Percentiles rank a stretch among this genome's conserved stretches.
Evolutionary conservation across 2,329 filamentous ascomycete genomes (phyloP).

Genomic region (Cercospora zeae-maydis): DNA sequence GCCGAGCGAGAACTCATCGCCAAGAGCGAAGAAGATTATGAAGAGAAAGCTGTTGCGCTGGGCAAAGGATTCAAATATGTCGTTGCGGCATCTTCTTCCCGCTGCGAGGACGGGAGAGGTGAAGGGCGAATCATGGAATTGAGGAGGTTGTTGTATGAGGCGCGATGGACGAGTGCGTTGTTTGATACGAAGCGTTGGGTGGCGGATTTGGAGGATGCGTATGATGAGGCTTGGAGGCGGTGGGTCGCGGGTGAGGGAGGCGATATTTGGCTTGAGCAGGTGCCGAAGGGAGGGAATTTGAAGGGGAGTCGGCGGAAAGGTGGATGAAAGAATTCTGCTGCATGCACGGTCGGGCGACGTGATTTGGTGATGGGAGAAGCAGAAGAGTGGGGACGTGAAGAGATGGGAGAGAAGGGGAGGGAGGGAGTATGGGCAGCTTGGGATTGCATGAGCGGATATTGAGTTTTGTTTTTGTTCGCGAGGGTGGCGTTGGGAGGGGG

Average conservation of each 20-base stretch:
- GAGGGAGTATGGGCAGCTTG: background rate
- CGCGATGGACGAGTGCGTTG: constrained; percentile 78
- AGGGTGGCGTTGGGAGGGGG: background rate
- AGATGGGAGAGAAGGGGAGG: background rate
- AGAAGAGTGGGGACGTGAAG: background rate
- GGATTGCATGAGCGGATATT: background rate
- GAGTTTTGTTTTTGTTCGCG: too few species aligned
- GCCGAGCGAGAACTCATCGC: constrained; percentile 76
- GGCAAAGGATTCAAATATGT: constrained; percentile 61
- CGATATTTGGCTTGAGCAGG: constrained; percentile 72
- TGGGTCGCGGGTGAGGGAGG: constrained; percentile 87
- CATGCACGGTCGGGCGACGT: too few species aligned
- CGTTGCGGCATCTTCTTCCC: too few species aligned
- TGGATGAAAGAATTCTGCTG: constrained; percentile 6
- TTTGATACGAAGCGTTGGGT: constrained; percentile 95
- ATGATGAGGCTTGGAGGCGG: constrained; percentile 79
- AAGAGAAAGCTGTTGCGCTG: constrained; percentile 68
- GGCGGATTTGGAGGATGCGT: constrained; percentile 79
- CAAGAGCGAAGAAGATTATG: constrained; percentile 75
- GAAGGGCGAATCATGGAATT: constrained; percentile 72
- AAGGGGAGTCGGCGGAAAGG: background rate
- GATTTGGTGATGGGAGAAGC: constrained; percentile 7
- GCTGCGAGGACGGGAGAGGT: constrained; percentile 23
- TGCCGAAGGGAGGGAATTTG: constrained; percentile 16
- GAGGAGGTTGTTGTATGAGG: constrained; percentile 75